Percentiles rank a stretch among this genome's conserved stretches.
phyloP scores from a whole-genome alignment of 371 early-diverging fungal genomes.

The Gilbertella persicaria region DNA sequence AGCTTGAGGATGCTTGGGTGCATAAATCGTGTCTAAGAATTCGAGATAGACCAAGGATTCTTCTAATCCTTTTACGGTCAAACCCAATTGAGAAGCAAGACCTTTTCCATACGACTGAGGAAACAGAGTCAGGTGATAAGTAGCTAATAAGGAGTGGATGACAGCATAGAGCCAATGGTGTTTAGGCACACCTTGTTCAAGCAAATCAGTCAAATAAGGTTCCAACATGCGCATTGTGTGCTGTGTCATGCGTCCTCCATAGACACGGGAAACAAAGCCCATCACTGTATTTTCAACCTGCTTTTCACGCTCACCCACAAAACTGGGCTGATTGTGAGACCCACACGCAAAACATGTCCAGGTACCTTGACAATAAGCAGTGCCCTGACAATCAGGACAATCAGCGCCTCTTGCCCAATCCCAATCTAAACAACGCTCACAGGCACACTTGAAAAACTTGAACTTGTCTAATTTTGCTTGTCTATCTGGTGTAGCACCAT shows the following conservation, averaged over 20 bases:
- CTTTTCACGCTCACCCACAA: slow-evolving; percentile 26
- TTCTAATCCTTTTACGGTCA: slow-evolving; percentile 33
- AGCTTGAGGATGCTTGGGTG: slow-evolving; percentile 4
- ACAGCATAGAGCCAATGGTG: slow-evolving; percentile 42
- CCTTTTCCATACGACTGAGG: slow-evolving; percentile 46
- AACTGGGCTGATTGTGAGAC: background rate
- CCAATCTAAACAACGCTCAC: slow-evolving; percentile 41
- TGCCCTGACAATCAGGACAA: slow-evolving; percentile 17
- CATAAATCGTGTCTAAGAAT: slow-evolving; percentile 22
- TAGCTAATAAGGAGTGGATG: slow-evolving; percentile 38
- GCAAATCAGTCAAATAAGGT: slow-evolving; percentile 33
- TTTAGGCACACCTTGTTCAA: slow-evolving; percentile 26
- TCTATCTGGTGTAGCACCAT: slow-evolving; percentile 36
- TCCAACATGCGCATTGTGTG: slow-evolving; percentile 44
- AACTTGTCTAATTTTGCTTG: slow-evolving; percentile 35
- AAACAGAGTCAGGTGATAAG: slow-evolving; percentile 43
- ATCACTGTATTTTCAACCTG: slow-evolving; percentile 31
- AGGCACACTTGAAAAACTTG: slow-evolving; percentile 49
- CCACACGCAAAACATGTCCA: slow-evolving; percentile 31
- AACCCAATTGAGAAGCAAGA: slow-evolving; percentile 36
- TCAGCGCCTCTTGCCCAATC: slow-evolving; percentile 35
- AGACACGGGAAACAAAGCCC: slow-evolving; percentile 31
- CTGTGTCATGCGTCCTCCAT: slow-evolving; percentile 25
- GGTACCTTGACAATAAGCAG: slow-evolving; percentile 1
- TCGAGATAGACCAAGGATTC: slow-evolving; percentile 40